A percentile compares a stretch with the other conserved stretches of the same genome.
phyloP scores from a whole-genome alignment of 169 alveolate genomes.

The Hepatocystis sp. region DNA sequence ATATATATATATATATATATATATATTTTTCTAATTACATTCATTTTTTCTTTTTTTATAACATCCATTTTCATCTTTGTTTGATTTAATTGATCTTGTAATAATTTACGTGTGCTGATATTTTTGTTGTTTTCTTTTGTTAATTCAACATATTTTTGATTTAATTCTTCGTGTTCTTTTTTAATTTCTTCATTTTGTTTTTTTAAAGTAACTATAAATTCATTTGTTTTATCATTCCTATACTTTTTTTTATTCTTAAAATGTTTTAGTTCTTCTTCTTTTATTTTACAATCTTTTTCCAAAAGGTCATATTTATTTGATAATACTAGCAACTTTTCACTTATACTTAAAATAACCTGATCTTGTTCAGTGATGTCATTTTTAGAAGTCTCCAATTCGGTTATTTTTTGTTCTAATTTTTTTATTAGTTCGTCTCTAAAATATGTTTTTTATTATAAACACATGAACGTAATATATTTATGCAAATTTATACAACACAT shows the following conservation, averaged over 20 bases:
- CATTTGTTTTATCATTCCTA: slow-evolving; percentile 61
- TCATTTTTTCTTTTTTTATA: slow-evolving; percentile 4
- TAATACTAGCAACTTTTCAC: slow-evolving; percentile 36
- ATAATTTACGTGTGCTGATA: slow-evolving; percentile 6
- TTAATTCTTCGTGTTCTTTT: slow-evolving; percentile 38
- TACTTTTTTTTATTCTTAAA: slow-evolving; percentile 64
- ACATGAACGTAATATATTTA: not conserved
- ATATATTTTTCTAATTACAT: slow-evolving; percentile 4
- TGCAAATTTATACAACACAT: not conserved
- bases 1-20: not conserved
- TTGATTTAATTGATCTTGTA: slow-evolving; percentile 46
- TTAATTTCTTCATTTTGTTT: slow-evolving; percentile 64
- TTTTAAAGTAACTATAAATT: slow-evolving; percentile 30
- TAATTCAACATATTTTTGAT: slow-evolving; percentile 27
- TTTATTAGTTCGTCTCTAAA: slow-evolving; percentile 45
- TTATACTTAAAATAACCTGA: slow-evolving; percentile 50
- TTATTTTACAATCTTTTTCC: slow-evolving; percentile 53
- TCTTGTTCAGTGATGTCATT: slow-evolving; percentile 38
- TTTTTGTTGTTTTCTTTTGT: slow-evolving; percentile 11
- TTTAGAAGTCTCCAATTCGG: slow-evolving; percentile 27
- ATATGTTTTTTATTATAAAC: not conserved
- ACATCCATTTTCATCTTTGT: slow-evolving; percentile 12
- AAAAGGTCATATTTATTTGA: slow-evolving; percentile 58
- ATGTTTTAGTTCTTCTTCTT: slow-evolving; percentile 74
- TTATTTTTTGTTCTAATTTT: slow-evolving; percentile 26